Evolutionary conservation across 163 green algal genomes (phyloP).

Genomic region (Chloromonas sp.): DNA sequence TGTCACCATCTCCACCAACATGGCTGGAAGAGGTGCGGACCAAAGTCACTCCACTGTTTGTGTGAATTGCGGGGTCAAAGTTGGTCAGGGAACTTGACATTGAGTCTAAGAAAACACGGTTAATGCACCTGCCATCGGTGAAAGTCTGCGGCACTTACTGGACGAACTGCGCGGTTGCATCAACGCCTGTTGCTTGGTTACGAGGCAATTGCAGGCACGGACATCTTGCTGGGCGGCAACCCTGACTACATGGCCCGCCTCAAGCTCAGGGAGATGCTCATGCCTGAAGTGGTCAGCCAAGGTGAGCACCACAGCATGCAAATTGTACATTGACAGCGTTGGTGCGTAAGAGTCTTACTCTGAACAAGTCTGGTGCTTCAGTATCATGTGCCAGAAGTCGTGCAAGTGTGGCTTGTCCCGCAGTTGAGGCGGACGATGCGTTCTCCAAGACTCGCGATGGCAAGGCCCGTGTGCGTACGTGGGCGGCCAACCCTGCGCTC

Average conservation of each 20-base stretch:
- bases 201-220: slow-evolving; percentile 48
- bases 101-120: no score
- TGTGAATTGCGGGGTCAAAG: no score
- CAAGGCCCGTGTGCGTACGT: slow-evolving; percentile 34
- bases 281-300: slow-evolving; percentile 76
- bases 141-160: no score
- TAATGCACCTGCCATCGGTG: no score
- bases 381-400: no score
- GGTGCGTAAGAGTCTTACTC: background rate
- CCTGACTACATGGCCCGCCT: slow-evolving; percentile 85
- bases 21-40: slow-evolving; percentile 82
- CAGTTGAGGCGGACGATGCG: slow-evolving; percentile 23
- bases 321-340: background rate
- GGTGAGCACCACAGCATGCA: slow-evolving; percentile 24
- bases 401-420: background rate
- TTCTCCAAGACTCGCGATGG: slow-evolving; percentile 12
- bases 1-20: slow-evolving; percentile 99
- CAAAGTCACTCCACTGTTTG: no score
- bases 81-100: no score
- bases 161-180: no score
- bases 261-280: slow-evolving; percentile 87
- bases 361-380: no score
- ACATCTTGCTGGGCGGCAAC: slow-evolving; percentile 98
- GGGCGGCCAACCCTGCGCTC: slow-evolving; percentile 68
- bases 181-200: no score